These are phyloP conservation scores for Wickerhamiella hasegawae DNA, from an alignment of 805 yeast species.

Conservation along the genomic window DNA sequence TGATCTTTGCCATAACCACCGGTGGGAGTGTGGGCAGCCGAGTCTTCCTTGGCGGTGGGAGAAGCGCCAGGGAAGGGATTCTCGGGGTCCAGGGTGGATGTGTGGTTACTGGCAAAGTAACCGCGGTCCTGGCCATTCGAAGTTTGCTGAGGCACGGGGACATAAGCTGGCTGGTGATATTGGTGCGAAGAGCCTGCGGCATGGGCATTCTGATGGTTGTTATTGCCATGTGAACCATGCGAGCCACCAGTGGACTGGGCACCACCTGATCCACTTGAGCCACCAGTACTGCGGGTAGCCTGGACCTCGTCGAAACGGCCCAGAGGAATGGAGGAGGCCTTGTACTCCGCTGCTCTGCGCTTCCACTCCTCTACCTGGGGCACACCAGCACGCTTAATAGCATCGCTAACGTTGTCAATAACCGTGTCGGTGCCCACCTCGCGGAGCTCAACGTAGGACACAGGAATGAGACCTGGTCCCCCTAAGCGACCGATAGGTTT, in stretches of 20 bases:
- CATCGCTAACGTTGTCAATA: conserved; percentile 38
- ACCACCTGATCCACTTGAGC: neutral
- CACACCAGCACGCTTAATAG: conserved; percentile 49
- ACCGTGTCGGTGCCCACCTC: conserved; percentile 54
- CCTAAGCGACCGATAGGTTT: conserved; percentile 90
- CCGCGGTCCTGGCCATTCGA: neutral
- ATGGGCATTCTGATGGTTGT: neutral
- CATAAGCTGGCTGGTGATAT: neutral
- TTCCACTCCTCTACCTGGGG: conserved; percentile 98
- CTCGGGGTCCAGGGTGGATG: neutral
- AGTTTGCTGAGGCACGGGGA: neutral
- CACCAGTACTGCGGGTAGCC: neutral
- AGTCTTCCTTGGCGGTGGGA: neutral
- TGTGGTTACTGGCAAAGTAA: neutral
- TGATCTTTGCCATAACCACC: neutral
- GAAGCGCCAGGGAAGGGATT: neutral
- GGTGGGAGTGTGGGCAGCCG: neutral
- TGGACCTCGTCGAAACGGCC: conserved; percentile 27
- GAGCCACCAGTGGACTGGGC: neutral
- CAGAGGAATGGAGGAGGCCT: conserved; percentile 71
- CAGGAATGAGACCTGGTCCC: conserved; percentile 95
- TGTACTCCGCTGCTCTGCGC: conserved; percentile 72
- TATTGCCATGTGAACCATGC: neutral
- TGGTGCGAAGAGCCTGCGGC: neutral
- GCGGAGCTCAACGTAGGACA: conserved; percentile 70